Evolutionary conservation across 2,329 filamentous ascomycete genomes (phyloP).

Genomic region (Huntiella bhutanensis): DNA sequence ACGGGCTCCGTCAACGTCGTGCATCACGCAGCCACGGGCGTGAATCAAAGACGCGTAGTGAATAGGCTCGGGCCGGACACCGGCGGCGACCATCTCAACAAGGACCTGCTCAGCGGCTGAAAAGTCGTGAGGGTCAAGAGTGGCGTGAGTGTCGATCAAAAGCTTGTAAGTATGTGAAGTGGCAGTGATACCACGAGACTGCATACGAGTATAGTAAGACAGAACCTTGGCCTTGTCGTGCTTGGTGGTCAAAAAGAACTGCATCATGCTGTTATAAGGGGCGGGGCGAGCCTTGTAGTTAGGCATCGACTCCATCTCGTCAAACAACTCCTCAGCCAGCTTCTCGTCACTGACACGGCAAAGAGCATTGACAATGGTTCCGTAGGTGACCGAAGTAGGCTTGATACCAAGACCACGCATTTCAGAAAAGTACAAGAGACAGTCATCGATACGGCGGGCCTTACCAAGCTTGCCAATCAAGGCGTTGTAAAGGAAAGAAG

Average conservation of each 20-base stretch:
- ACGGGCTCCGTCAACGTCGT: conserved; percentile 72
- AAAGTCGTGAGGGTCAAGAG: conserved; percentile 82
- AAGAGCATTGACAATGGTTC: conserved; percentile 92
- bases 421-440: conserved; percentile 92
- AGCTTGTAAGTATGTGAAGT: conserved; percentile 97
- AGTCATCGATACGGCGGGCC: conserved; percentile 93
- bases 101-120: conserved; percentile 68
- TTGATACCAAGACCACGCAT: conserved; percentile 88
- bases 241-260: conserved; percentile 96
- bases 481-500: conserved; percentile 94
- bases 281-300: conserved; percentile 97
- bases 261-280: conserved; percentile 98
- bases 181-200: conserved; percentile 64
- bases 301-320: conserved; percentile 96
- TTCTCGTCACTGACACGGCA: conserved; percentile 96
- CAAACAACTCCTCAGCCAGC: conserved; percentile 92
- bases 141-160: conserved; percentile 85
- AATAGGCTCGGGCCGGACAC: conserved; percentile 68
- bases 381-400: conserved; percentile 93
- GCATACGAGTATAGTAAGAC: conserved; percentile 89
- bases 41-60: conserved; percentile 94
- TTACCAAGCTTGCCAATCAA: conserved; percentile 96
- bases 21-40: conserved; percentile 81
- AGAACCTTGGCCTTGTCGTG: conserved; percentile 88
- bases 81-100: conserved; percentile 53